Percentiles rank a stretch among this genome's conserved stretches.
phyloP scores from a whole-genome alignment of 768 basidiomycete genomes.

The Lentinula sp. region DNA sequence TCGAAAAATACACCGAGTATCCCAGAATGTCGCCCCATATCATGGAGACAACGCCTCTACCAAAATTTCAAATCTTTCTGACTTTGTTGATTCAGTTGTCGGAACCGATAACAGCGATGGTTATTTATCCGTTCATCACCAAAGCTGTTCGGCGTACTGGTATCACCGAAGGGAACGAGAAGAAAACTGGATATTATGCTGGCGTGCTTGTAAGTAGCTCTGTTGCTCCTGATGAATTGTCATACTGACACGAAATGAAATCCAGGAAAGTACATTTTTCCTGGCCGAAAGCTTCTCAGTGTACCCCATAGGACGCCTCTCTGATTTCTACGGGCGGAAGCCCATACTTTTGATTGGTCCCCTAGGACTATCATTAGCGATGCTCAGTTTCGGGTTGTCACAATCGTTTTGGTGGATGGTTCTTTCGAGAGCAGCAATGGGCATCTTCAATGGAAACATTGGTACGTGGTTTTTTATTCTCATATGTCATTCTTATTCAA shows the following conservation, averaged over 20 bases:
- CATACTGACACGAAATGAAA: neutral
- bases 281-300: constrained; percentile 20
- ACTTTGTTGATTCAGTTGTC: constrained; percentile 27
- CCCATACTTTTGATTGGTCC: constrained; percentile 24
- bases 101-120: constrained; percentile 24
- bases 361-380: constrained; percentile 19
- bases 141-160: constrained; percentile 8
- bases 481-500: neutral
- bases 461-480: constrained; percentile 7
- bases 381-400: constrained; percentile 23
- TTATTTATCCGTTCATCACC: constrained; percentile 18
- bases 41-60: constrained; percentile 22
- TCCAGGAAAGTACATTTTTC: constrained; percentile 24
- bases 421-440: constrained; percentile 17
- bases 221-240: too few species aligned
- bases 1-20: too few species aligned
- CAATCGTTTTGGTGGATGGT: constrained; percentile 19
- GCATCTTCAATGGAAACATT: constrained; percentile 26
- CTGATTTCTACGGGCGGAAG: constrained; percentile 23
- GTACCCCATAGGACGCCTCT: constrained; percentile 21
- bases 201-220: constrained; percentile 13
- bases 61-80: constrained; percentile 31
- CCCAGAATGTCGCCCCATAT: too few species aligned
- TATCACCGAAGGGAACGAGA: constrained; percentile 12
- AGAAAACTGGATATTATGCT: constrained; percentile 15